These are phyloP conservation scores for Trametes cinnabarina DNA, from an alignment of 768 basidiomycete species.

Conservation along the genomic window DNA sequence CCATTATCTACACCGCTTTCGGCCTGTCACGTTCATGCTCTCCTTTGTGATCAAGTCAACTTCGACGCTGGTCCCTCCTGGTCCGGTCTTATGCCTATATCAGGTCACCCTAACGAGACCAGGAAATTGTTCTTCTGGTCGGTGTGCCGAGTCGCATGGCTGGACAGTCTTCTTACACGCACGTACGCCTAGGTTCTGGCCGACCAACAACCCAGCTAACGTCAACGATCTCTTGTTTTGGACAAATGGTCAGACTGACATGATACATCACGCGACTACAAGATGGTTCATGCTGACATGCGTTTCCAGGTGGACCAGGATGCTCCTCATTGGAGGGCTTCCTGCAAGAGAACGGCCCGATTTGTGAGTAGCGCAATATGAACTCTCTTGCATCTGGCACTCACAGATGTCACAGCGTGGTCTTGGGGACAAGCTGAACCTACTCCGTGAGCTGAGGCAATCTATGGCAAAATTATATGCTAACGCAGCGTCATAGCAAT, in stretches of 20 bases:
- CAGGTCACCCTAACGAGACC: conserved; percentile 38
- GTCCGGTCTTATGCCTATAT: conserved; percentile 34
- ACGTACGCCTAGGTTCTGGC: conserved; percentile 31
- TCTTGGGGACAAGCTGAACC: conserved; percentile 58
- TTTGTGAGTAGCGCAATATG: conserved; percentile 40
- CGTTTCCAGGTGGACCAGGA: conserved; percentile 56
- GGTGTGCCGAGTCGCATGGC: not conserved
- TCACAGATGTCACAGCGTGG: conserved; percentile 44
- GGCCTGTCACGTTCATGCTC: not conserved
- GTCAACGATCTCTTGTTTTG: conserved; percentile 32
- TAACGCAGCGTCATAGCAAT: conserved; percentile 34
- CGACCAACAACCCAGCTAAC: conserved; percentile 31
- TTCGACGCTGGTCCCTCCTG: conserved; percentile 37
- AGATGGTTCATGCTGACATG: not conserved
- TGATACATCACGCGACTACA: not conserved
- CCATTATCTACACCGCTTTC: not conserved
- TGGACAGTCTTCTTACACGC: no score
- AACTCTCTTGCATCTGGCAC: not conserved
- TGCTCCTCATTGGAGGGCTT: conserved; percentile 72
- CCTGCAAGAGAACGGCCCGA: conserved; percentile 65
- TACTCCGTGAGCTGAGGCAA: conserved; percentile 36
- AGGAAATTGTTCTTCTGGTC: conserved; percentile 38
- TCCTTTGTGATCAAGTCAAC: conserved; percentile 24
- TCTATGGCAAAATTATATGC: no score
- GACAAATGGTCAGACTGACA: conserved; percentile 33